Evolutionary conservation across 345 rosid species (phyloP).

Genomic region (Lepidium africanum): DNA sequence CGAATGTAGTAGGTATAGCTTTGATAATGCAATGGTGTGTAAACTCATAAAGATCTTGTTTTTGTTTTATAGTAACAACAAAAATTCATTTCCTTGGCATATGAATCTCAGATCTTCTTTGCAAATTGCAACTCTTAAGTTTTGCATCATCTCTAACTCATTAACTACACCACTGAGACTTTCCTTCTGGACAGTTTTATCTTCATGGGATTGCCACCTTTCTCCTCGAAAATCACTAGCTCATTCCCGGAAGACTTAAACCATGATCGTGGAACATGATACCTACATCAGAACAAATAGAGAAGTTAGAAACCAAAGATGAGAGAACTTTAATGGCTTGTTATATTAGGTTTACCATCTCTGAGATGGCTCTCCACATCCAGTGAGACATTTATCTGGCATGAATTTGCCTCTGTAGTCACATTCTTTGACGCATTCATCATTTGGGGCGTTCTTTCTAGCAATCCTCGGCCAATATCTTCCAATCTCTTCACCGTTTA

Average conservation of each 20-base stretch:
- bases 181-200: slow-evolving; percentile 60
- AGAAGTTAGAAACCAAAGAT: neutral
- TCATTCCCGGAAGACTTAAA: slow-evolving; percentile 78
- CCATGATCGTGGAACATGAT: slow-evolving; percentile 95
- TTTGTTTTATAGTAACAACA: neutral
- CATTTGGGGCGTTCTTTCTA: slow-evolving; percentile 39
- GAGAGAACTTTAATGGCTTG: neutral
- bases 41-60: neutral
- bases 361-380: slow-evolving; percentile 89
- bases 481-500: slow-evolving; percentile 96
- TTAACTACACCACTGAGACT: slow-evolving; percentile 15
- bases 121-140: neutral
- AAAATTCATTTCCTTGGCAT: slow-evolving; percentile 11
- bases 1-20: neutral
- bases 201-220: slow-evolving; percentile 73
- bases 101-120: neutral
- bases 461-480: slow-evolving; percentile 73
- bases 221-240: slow-evolving; percentile 84
- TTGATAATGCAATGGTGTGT: neutral
- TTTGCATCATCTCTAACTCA: neutral
- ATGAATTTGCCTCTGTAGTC: slow-evolving; percentile 72
- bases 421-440: slow-evolving; percentile 56
- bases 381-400: slow-evolving; percentile 76
- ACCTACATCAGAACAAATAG: slow-evolving; percentile 38
- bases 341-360: slow-evolving; percentile 58